Evolutionary conservation across 352 stramenopile genomes (phyloP).

Genomic region (Phytophthora colocasiae): DNA sequence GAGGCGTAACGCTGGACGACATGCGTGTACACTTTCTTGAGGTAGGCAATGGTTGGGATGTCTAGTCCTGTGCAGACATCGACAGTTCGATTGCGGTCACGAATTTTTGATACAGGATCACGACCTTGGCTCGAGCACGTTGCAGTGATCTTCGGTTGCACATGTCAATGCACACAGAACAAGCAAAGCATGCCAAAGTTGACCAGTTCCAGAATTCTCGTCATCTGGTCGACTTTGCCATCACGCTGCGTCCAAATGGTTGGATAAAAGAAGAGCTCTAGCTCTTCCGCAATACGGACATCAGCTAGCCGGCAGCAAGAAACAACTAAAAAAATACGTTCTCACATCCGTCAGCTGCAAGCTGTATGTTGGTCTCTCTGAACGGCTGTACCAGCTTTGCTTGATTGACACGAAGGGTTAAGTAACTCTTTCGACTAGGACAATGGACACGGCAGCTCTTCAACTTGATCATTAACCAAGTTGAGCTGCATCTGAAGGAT

Average conservation of each 20-base stretch:
- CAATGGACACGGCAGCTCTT: constrained; percentile 9
- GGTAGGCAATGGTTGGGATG: constrained; percentile 8
- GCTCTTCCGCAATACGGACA: constrained; percentile 5
- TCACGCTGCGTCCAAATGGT: constrained; percentile 26
- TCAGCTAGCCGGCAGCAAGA: constrained; percentile 1
- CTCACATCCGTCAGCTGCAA: constrained; percentile 20
- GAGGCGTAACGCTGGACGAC: constrained; percentile 1
- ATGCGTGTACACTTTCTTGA: neutral
- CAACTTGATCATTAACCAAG: constrained; percentile 8
- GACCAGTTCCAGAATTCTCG: constrained; percentile 13
- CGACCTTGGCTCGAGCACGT: constrained; percentile 4
- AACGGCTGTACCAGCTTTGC: constrained; percentile 3
- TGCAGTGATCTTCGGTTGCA: constrained; percentile 20
- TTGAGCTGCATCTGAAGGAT: neutral
- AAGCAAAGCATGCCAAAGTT: constrained; percentile 19
- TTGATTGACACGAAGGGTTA: constrained; percentile 2
- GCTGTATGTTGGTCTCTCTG: constrained; percentile 5
- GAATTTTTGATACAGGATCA: constrained; percentile 16
- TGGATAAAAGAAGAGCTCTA: constrained; percentile 16
- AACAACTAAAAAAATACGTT: constrained; percentile 6
- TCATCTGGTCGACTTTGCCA: constrained; percentile 31
- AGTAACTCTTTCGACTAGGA: neutral
- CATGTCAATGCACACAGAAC: constrained; percentile 7
- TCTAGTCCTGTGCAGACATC: neutral
- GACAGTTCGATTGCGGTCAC: constrained; percentile 10